These are phyloP conservation scores for Silene conica DNA, from an alignment of 148 eudicot species.

Conservation along the genomic window DNA sequence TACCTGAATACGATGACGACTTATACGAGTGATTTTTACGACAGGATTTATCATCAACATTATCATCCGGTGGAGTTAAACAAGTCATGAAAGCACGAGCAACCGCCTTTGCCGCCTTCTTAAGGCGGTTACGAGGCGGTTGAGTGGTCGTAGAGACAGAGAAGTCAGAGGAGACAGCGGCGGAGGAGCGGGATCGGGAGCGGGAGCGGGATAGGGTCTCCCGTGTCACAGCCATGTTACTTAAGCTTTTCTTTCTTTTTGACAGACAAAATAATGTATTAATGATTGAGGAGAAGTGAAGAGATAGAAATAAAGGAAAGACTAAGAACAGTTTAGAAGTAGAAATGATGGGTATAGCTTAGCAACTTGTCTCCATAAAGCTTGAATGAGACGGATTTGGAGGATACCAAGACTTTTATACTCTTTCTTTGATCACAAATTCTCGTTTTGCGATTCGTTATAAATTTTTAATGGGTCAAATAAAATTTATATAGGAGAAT, in stretches of 20 bases:
- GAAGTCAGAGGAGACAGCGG: constrained; percentile 32
- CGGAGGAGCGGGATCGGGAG: too few species aligned
- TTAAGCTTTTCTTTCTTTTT: constrained; percentile 25
- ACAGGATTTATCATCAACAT: neutral
- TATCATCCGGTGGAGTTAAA: constrained; percentile 63
- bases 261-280: neutral
- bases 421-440: too few species aligned
- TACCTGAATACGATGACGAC: constrained; percentile 22
- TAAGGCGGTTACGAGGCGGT: constrained; percentile 39
- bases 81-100: constrained; percentile 60
- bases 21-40: neutral
- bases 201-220: constrained; percentile 27
- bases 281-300: neutral
- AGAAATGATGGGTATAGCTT: constrained; percentile 29
- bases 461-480: too few species aligned
- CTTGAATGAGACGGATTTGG: constrained; percentile 5
- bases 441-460: too few species aligned
- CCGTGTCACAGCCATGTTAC: constrained; percentile 22
- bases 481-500: too few species aligned
- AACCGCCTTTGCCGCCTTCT: constrained; percentile 42
- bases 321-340: neutral
- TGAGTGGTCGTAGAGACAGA: constrained; percentile 1
- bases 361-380: constrained; percentile 6
- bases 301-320: constrained; percentile 6
- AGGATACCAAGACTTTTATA: neutral